Percentiles rank a stretch among this genome's conserved stretches.
These are phyloP conservation scores for Aspergillus unguis DNA, from an alignment of 2,329 filamentous ascomycete species.

Conservation along the genomic window DNA sequence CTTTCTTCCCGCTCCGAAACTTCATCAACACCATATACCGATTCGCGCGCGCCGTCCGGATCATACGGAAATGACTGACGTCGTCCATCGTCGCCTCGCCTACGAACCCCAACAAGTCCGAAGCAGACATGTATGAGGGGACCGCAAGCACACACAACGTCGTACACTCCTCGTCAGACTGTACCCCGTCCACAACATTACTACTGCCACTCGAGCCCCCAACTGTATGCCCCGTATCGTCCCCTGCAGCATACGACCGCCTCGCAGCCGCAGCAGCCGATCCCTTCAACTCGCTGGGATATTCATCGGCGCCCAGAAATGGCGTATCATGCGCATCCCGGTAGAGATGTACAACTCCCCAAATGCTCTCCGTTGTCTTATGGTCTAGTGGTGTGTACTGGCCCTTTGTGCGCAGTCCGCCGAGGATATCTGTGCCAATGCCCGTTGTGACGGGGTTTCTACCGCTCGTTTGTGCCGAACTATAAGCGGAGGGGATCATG, in stretches of 20 bases:
- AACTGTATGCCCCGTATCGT: conserved; percentile 15
- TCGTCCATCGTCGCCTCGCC: conserved; percentile 81
- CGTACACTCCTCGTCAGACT: conserved; percentile 62
- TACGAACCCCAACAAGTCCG: conserved; percentile 86
- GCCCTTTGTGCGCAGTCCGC: conserved; percentile 78
- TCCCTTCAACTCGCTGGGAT: conserved; percentile 40
- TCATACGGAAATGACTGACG: conserved; percentile 91
- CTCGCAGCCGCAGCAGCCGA: conserved; percentile 33
- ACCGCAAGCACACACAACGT: conserved; percentile 92
- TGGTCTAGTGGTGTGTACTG: conserved; percentile 69
- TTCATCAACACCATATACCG: conserved; percentile 96
- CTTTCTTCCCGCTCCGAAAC: conserved; percentile 72
- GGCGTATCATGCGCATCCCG: conserved; percentile 75
- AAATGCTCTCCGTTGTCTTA: conserved; percentile 73
- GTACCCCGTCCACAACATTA: not conserved
- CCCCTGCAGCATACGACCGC: conserved; percentile 16
- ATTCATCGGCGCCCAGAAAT: conserved; percentile 50
- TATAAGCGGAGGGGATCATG: conserved; percentile 48
- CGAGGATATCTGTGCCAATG: conserved; percentile 50
- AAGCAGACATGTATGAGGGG: conserved; percentile 86
- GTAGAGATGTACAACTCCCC: conserved; percentile 93
- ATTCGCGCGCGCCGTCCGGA: conserved; percentile 83
- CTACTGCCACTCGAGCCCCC: conserved; percentile 22
- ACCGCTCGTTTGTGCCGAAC: not conserved
- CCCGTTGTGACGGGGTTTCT: conserved; percentile 45